Base-by-base conservation (phyloP, 2,329 filamentous ascomycete species). In the Trichoderma atrobrunneum region DNA sequence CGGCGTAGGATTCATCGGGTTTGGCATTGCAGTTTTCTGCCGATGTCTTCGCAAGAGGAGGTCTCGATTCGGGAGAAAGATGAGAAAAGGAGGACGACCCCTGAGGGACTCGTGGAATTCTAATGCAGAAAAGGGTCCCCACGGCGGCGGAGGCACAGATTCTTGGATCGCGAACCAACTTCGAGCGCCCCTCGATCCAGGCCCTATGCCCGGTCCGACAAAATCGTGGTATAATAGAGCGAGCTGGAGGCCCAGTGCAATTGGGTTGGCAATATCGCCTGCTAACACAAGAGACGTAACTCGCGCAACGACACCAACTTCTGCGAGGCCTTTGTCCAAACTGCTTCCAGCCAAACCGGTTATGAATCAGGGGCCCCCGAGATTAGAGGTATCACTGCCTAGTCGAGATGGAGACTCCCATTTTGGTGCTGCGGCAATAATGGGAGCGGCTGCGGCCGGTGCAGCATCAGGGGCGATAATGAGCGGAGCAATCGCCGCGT, bases 311-410 rank as follows among this genome's bases (percentile, higher is more conserved):
- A 74, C 77, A 7, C 73, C 76, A 1, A 72, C 75, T 7, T 72
- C 76, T 1, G 71, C 75, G 14, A 81, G 84, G 57, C 82, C 79
- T 16, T 65, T 79, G 6, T 86, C 85, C 2, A 84, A 78, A 72
- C 78, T 86, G 1, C 79, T 87, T n/a, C 85, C 85, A 11, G 82
- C 82, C 10, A 84, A 81, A 74, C 86, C 87, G 16, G 76, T 81
- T 3, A 77, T 88, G 71, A 82, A 83, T 1, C 75, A 64, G 59
- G 61, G 67, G 11, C 54, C 60, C 5, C 56, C 68, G 3, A 69
- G 18, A 34, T 61, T 71, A 10, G 60, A 71, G n/a, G 48, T 71
- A 14, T 64, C 60, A 12, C 61, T 71, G 24, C 61, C 61, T 4
- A 71, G 65, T 8, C 63, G 56, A 36, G 63, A 68, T 16, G 63